Evolutionary conservation across 768 basidiomycete species (phyloP).

Genomic region (Saitozyma sp.): DNA sequence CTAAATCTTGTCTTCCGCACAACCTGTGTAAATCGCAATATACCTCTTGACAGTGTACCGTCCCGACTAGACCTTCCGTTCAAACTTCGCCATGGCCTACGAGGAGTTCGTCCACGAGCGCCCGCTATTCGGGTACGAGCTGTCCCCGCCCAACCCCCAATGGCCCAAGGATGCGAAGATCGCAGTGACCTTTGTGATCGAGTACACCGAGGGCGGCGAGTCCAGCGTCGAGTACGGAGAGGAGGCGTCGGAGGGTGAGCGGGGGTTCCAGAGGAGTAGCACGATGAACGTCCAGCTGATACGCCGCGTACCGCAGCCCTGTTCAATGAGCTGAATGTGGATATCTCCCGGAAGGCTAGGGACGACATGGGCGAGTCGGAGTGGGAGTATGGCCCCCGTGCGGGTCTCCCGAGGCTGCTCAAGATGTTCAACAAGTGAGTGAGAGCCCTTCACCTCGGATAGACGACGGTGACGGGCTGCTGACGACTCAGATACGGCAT

Average conservation of each 20-base stretch:
- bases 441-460: neutral
- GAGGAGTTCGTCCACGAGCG: slow-evolving; percentile 14
- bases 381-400: slow-evolving; percentile 41
- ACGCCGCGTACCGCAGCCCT: slow-evolving; percentile 9
- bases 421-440: slow-evolving; percentile 27
- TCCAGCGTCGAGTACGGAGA: slow-evolving; percentile 17
- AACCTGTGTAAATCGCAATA: no score
- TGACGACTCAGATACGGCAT: slow-evolving; percentile 12
- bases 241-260: slow-evolving; percentile 8
- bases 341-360: slow-evolving; percentile 10
- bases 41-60: no score
- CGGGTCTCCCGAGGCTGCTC: slow-evolving; percentile 32
- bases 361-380: slow-evolving; percentile 19
- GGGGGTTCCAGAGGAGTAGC: neutral
- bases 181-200: slow-evolving; percentile 23
- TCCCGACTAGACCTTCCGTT: no score
- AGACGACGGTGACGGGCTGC: neutral
- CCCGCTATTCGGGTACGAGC: slow-evolving; percentile 29
- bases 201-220: slow-evolving; percentile 24
- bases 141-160: slow-evolving; percentile 21
- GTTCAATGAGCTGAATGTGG: slow-evolving; percentile 11
- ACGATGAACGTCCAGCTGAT: neutral
- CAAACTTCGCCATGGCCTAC: slow-evolving; percentile 1
- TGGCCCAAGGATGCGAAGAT: slow-evolving; percentile 34
- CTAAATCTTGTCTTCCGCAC: no score